These are phyloP conservation scores for Anisogramma anomala DNA, from an alignment of 2,329 filamentous ascomycete species.

Conservation along the genomic window DNA sequence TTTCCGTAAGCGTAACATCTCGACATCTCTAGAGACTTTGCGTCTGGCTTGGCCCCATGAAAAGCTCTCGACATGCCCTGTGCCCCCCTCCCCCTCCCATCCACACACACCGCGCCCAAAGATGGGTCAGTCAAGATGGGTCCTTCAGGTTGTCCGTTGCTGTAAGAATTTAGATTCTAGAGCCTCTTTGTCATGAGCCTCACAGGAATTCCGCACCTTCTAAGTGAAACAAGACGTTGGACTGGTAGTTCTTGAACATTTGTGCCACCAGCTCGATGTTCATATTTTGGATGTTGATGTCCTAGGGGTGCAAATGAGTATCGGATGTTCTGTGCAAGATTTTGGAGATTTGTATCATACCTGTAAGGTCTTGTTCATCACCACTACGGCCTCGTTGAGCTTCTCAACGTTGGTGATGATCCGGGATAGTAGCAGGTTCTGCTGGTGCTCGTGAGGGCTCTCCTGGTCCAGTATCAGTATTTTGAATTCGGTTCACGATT, in stretches of 20 bases:
- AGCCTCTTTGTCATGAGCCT: fast-evolving
- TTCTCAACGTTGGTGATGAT: constrained; percentile 99
- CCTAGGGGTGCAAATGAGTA: constrained; percentile 37
- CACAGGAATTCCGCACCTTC: constrained; percentile 52
- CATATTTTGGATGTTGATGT: constrained; percentile 98
- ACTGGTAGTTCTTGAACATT: constrained; percentile 99
- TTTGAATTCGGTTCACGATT: too few species aligned
- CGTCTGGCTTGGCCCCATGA: too few species aligned
- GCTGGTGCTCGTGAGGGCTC: constrained; percentile 94
- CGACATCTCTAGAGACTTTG: too few species aligned
- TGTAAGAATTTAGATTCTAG: constrained; percentile 24
- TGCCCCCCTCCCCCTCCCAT: too few species aligned
- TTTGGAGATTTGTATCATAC: constrained; percentile 32
- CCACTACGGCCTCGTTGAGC: constrained; percentile 84
- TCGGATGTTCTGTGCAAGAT: background rate
- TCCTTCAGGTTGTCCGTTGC: constrained; percentile 77
- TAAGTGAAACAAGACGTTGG: constrained; percentile 91
- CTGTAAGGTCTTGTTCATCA: constrained; percentile 86
- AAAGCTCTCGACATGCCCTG: too few species aligned
- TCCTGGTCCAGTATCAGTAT: constrained; percentile 43
- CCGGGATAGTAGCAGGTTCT: constrained; percentile 81
- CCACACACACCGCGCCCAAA: background rate
- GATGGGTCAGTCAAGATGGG: constrained; percentile 40
- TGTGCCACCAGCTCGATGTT: constrained; percentile 95
- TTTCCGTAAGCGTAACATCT: too few species aligned